Percentiles rank a stretch among this genome's conserved stretches.
phyloP scores from a whole-genome alignment of 2,329 filamentous ascomycete genomes.

The Raffaelea arxii region DNA sequence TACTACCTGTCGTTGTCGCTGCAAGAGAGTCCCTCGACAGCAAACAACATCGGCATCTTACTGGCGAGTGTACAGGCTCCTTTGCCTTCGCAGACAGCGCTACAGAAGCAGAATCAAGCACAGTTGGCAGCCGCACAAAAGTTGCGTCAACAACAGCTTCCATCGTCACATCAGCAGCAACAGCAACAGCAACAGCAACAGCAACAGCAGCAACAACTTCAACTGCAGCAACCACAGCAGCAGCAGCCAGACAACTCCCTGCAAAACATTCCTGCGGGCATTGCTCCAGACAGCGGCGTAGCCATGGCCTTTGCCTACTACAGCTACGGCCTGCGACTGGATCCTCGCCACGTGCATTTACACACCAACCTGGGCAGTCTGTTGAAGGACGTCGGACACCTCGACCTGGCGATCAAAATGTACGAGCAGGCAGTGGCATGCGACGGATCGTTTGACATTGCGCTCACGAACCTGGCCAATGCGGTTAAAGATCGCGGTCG shows the following conservation, averaged over 20 bases:
- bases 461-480: slow-evolving; percentile 90
- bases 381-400: slow-evolving; percentile 89
- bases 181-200: neutral
- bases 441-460: slow-evolving; percentile 93
- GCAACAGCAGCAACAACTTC: slow-evolving; percentile 2
- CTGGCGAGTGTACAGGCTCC: slow-evolving; percentile 85
- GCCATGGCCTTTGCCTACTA: slow-evolving; percentile 88
- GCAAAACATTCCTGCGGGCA: slow-evolving; percentile 54
- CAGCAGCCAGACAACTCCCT: slow-evolving; percentile 12
- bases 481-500: slow-evolving; percentile 94
- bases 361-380: slow-evolving; percentile 95
- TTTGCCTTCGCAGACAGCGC: neutral
- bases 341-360: slow-evolving; percentile 83
- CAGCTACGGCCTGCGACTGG: slow-evolving; percentile 81
- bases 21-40: slow-evolving; percentile 92
- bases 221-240: neutral
- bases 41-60: slow-evolving; percentile 95
- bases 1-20: slow-evolving; percentile 94
- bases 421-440: slow-evolving; percentile 90
- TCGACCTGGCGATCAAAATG: slow-evolving; percentile 89
- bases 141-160: neutral
- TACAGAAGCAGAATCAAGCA: slow-evolving; percentile 1
- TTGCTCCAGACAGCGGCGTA: slow-evolving; percentile 77
- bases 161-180: neutral
- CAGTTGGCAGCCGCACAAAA: neutral